Evolutionary conservation across 495 filamentous ascomycete species (phyloP), one percentile per base, ranked within the genome.

Genomic region (Penicillium paxilli): DNA sequence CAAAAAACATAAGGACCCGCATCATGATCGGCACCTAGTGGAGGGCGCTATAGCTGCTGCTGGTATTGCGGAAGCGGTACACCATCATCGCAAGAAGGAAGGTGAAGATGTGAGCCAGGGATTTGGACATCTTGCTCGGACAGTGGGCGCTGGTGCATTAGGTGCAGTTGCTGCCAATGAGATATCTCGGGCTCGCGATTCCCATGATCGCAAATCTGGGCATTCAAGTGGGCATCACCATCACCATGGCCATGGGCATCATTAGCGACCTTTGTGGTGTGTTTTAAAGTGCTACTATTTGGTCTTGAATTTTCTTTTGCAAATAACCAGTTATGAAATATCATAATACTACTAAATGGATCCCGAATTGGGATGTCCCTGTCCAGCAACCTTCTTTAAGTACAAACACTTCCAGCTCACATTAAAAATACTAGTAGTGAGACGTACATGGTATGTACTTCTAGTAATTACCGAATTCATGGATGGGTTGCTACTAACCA

Each of bases 111-210:
- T 49, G 9, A 56, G 53, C 25, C 38, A 44, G 41, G 53, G 53
- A 5, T 32, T 56, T 26, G 53, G 53, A 20, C 53, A 56, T 56
- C n/a, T 56, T 22, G 28, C 33, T 51, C 53, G 53, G 3, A 56
- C 47, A 1, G 47, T 56, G 19, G 53, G 53, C 8, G 53, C 53
- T 23, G 53, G 53, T 46, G 53, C 47, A 14, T 30, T 56, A 12
- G 53, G 53, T 3, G 53, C 53, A 19, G 47, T 56, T 17, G 53
- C 53, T 21, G 51, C 51, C 32, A 54, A 54, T 28, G 51, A 54
- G 17, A 19, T 54, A 12, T 35, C 44, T n/a, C 11, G 44, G 41
- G 51, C 42, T n/a, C 51, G 26, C 20, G 30, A 46, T 28, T 38
- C 44, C n/a, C 51, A 47, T 30, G 30, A 33, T 11, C 33, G 28